A percentile compares a stretch with the other conserved stretches of the same genome.
These are phyloP conservation scores for Carpinus viminea DNA, from an alignment of 306 rosid species.

Conservation along the genomic window DNA sequence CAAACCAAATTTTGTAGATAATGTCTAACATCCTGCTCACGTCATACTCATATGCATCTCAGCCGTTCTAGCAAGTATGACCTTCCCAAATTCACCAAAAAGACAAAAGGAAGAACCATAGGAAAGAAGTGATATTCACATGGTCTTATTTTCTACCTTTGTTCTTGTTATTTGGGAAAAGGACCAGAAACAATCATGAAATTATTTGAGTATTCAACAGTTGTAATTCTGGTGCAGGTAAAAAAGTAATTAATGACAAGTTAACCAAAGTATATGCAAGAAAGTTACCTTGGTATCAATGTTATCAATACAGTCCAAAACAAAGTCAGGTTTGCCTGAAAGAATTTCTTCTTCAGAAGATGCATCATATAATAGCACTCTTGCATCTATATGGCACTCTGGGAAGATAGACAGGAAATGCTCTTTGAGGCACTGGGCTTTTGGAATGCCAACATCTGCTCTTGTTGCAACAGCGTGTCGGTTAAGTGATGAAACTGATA, in stretches of 20 bases:
- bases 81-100: conserved; percentile 9
- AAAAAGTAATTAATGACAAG: not conserved
- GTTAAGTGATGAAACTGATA: conserved; percentile 94
- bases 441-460: conserved; percentile 94
- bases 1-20: conserved; percentile 12
- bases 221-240: not conserved
- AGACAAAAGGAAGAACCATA: conserved; percentile 1
- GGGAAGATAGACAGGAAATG: conserved; percentile 88
- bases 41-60: conserved; percentile 21
- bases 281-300: conserved; percentile 87
- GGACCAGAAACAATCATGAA: not conserved
- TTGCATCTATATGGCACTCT: conserved; percentile 83
- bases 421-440: conserved; percentile 92
- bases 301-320: conserved; percentile 91
- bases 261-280: not conserved
- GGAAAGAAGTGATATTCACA: not conserved
- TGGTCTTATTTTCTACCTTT: not conserved
- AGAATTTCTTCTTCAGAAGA: conserved; percentile 93
- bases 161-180: not conserved
- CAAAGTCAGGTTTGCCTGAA: conserved; percentile 88
- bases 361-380: conserved; percentile 80
- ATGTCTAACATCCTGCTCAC: not conserved
- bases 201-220: not conserved
- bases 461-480: conserved; percentile 99
- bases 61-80: conserved; percentile 14